phyloP scores from a whole-genome alignment of 306 rosid genomes.

The Trifolium pratense region DNA sequence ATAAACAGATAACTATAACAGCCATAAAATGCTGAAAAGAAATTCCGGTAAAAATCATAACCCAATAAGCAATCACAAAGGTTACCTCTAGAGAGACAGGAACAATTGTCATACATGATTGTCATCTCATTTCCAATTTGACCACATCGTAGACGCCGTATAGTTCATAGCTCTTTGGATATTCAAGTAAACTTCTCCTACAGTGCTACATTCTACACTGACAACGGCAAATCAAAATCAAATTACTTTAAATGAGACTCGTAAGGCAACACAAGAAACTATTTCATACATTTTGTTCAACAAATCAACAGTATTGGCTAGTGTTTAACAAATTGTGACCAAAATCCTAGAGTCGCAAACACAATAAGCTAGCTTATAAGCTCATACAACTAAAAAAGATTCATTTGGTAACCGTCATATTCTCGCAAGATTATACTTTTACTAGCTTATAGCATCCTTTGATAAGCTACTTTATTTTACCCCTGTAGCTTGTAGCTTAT shows the following conservation, averaged over 20 bases:
- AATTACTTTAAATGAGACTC: slow-evolving; percentile 7
- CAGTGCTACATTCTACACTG: neutral
- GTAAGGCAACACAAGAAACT: neutral
- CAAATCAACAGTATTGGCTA: neutral
- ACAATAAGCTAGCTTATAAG: neutral
- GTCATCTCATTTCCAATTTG: slow-evolving; percentile 1
- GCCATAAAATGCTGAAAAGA: slow-evolving; percentile 3
- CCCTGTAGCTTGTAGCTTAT: neutral
- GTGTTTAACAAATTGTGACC: neutral
- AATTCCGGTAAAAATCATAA: neutral
- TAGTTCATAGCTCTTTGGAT: neutral
- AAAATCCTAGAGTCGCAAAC: neutral
- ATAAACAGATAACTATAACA: neutral
- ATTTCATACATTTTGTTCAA: neutral
- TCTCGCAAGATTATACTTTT: no score
- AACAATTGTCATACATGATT: neutral
- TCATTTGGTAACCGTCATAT: neutral
- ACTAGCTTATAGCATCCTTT: neutral
- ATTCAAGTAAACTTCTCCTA: slow-evolving; percentile 1
- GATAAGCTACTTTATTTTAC: no score
- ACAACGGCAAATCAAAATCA: slow-evolving; percentile 27
- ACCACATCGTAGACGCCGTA: neutral
- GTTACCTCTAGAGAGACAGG: neutral
- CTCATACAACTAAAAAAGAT: neutral
- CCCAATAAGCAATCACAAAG: slow-evolving; percentile 1